Evolutionary conservation across 164 flowering plant genomes (phyloP), one percentile per base, ranked within the genome.

Genomic region (Pachysandra terminalis): DNA sequence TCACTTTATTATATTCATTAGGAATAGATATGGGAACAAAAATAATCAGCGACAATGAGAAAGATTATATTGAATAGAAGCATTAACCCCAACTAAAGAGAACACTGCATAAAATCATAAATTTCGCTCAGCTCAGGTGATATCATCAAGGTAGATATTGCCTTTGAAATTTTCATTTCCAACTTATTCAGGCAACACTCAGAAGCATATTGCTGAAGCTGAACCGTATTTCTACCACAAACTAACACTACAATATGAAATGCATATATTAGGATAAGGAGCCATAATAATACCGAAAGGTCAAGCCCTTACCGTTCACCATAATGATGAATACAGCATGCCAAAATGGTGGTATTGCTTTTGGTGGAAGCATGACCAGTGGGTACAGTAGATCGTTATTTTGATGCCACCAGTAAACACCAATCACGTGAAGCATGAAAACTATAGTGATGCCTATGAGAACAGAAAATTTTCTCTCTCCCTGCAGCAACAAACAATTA

Each of bases 271-370:
- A 0, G 3, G 16, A 60, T 8, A 45, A 22, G 55, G 13, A 61
- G 22, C 55, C 51, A 57, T 63, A 53, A 58, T 17, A 66, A 56
- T 10, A n/a, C 54, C 26, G 12, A 13, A 27, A 32, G 23, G 45
- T 55, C 25, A 55, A 68, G 51, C 51, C 32, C 68, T 60, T 69
- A 96, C 98, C 99, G 71, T 96, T 96, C 68, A 91, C 96, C 90
- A 91, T 78, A 74, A 93, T 96, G 73, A 91, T 90, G 71, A 96
- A 96, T 66, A 96, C 81, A 19, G 98, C 96, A 78, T 93, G 96
- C 99, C 97, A 93, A 60, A 93, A 96, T 25, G 97, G 99, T 64
- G 98, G 99, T 67, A 93, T 93, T 35, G 81, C 78, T 77, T 88
- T 96, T 56, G 98, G 98, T 70, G 98, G 99, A 69, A 88, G 85